phyloP scores from a whole-genome alignment of 345 rosid species.

The Brassica incana region DNA sequence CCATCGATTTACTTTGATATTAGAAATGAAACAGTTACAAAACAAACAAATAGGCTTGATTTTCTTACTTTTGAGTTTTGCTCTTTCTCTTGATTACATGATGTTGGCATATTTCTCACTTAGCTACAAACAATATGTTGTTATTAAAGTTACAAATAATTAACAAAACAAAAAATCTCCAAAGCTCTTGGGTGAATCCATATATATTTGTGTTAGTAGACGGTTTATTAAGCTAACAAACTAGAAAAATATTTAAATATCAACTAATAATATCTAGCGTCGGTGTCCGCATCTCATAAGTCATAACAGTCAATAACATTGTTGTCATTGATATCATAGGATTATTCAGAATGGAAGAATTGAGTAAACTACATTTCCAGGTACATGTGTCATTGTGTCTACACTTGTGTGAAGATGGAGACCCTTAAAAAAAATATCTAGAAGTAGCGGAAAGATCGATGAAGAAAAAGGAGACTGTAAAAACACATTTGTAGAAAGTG shows the following conservation, averaged over 20 bases:
- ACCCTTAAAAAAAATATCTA: conserved; percentile 29
- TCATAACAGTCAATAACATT: neutral
- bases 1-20: neutral
- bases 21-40: neutral
- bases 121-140: neutral
- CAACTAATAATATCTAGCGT: neutral
- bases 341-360: neutral
- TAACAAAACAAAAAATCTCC: neutral
- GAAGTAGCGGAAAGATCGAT: conserved; percentile 17
- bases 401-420: conserved; percentile 5
- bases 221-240: neutral
- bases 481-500: conserved; percentile 23
- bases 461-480: conserved; percentile 9
- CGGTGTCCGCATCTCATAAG: neutral
- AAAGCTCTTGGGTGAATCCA: neutral
- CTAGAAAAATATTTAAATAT: too few species aligned
- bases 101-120: neutral
- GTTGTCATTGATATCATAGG: neutral
- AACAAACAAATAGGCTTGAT: neutral
- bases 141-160: neutral
- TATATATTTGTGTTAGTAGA: neutral
- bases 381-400: conserved; percentile 18
- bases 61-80: neutral
- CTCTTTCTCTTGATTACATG: neutral
- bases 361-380: neutral